Conservation (phyloP, 2,329 filamentous ascomycete genomes). For the Diaporthe eres region DNA sequence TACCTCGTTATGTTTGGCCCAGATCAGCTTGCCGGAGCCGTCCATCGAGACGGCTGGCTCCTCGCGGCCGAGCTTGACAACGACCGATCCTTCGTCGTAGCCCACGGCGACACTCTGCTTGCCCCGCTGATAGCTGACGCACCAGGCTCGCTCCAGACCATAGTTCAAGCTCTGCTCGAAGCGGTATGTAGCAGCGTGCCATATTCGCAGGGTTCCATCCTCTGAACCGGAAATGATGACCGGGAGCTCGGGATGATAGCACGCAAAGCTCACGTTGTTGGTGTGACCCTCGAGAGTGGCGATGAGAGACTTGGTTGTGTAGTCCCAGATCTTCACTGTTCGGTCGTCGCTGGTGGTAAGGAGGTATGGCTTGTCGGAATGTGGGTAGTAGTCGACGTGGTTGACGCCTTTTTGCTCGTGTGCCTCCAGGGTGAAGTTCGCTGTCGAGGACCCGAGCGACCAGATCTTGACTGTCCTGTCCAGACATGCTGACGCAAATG, state of each 20-base stretch:
- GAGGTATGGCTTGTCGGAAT: constrained; percentile 85
- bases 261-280: constrained; percentile 97
- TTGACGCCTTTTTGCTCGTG: constrained; percentile 99
- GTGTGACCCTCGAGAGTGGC: constrained; percentile 97
- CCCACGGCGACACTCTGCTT: constrained; percentile 95
- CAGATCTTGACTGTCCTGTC: constrained; percentile 98
- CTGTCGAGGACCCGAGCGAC: constrained; percentile 92
- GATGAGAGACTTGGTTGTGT: constrained; percentile 97
- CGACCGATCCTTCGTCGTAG: constrained; percentile 97
- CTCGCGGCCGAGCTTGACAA: constrained; percentile 97
- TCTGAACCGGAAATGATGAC: constrained; percentile 98
- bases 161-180: constrained; percentile 97
- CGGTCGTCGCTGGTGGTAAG: constrained; percentile 74
- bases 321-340: constrained; percentile 99
- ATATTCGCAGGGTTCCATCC: constrained; percentile 97
- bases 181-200: constrained; percentile 98
- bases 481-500: constrained; percentile 91
- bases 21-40: constrained; percentile 93
- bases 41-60: constrained; percentile 99
- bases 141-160: constrained; percentile 96
- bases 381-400: constrained; percentile 91
- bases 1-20: constrained; percentile 95
- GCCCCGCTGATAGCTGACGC: constrained; percentile 94
- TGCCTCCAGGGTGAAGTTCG: constrained; percentile 97
- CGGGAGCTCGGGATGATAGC: constrained; percentile 96